Conservation (phyloP, 2,329 filamentous ascomycete species). For the Fusarium decemcellulare region DNA sequence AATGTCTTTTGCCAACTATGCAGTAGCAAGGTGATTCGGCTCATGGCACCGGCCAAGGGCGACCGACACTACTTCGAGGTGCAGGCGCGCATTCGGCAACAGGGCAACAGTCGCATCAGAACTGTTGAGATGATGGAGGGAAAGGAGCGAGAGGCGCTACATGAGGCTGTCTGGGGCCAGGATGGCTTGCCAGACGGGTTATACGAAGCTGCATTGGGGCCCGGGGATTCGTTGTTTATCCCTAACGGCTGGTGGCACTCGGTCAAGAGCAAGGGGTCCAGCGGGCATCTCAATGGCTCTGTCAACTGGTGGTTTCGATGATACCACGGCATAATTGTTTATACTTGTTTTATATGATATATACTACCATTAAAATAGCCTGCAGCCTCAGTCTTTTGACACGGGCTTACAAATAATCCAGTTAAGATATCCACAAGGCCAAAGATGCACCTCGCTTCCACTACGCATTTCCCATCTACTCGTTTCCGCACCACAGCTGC, state of each 20-base stretch:
- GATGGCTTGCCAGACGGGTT: slow-evolving; percentile 51
- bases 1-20: slow-evolving; percentile 91
- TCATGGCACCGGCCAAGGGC: slow-evolving; percentile 77
- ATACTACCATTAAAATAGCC: slow-evolving; percentile 4
- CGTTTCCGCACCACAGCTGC: slow-evolving; percentile 62
- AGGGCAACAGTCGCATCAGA: slow-evolving; percentile 69
- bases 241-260: slow-evolving; percentile 63
- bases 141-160: slow-evolving; percentile 74
- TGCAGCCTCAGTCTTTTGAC: slow-evolving; percentile 21
- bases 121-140: slow-evolving; percentile 95
- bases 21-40: slow-evolving; percentile 79
- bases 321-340: no score
- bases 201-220: slow-evolving; percentile 68
- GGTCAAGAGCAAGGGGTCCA: slow-evolving; percentile 54
- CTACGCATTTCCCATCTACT: slow-evolving; percentile 64
- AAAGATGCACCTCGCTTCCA: slow-evolving; percentile 63
- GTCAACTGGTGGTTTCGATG: slow-evolving; percentile 64
- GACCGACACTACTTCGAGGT: slow-evolving; percentile 72
- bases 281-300: slow-evolving; percentile 57
- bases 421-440: slow-evolving; percentile 65
- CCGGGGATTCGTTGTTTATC: slow-evolving; percentile 63
- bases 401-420: slow-evolving; percentile 66
- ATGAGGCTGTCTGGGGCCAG: slow-evolving; percentile 78
- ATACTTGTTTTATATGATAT: no score
- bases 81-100: slow-evolving; percentile 56